Evolutionary conservation across 73 alveolate genomes (phyloP).

Genomic region (Paraurostyla sp.): DNA sequence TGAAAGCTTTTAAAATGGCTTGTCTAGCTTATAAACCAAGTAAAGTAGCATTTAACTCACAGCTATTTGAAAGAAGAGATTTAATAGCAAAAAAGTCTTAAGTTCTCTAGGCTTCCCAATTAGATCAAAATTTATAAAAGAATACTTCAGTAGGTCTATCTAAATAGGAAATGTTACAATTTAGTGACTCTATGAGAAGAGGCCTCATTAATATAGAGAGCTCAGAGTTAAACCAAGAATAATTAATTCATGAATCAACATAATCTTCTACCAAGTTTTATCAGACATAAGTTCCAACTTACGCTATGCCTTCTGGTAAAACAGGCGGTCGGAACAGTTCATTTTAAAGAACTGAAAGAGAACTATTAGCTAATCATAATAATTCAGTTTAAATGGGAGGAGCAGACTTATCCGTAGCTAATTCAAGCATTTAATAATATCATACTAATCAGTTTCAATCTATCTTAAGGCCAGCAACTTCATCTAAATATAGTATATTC

Average conservation of each 20-base stretch:
- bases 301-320: too few species aligned
- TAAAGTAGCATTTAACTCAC: background rate
- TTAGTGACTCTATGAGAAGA: too few species aligned
- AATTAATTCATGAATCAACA: too few species aligned
- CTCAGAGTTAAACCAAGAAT: too few species aligned
- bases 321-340: too few species aligned
- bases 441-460: too few species aligned
- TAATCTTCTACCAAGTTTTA: too few species aligned
- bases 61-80: conserved; percentile 19
- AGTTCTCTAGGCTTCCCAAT: background rate
- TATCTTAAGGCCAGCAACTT: background rate
- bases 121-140: background rate
- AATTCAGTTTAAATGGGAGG: background rate
- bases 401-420: background rate
- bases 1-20: conserved; percentile 44
- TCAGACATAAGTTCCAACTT: too few species aligned
- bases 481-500: too few species aligned
- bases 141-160: background rate
- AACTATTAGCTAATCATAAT: background rate
- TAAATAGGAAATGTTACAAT: background rate
- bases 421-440: background rate
- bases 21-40: conserved; percentile 48
- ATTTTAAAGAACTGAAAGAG: background rate
- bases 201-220: too few species aligned
- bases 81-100: background rate